Percentiles rank a stretch among this genome's conserved stretches.
These are phyloP conservation scores for Monilinia fructigena DNA, from an alignment of 2,329 filamentous ascomycete genomes.

Conservation along the genomic window DNA sequence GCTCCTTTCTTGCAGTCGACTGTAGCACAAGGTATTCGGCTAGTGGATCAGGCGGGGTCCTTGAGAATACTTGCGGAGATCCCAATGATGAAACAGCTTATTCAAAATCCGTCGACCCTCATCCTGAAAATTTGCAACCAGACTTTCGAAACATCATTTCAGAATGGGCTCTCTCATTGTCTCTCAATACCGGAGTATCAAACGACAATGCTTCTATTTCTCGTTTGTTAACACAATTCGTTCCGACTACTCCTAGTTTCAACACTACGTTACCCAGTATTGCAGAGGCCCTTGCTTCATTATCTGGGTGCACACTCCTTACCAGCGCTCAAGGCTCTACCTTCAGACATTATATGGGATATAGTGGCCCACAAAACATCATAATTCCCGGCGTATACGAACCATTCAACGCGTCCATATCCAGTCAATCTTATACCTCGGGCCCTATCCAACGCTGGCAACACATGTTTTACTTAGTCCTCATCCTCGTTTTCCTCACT, in stretches of 20 bases:
- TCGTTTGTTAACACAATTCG: constrained; percentile 56
- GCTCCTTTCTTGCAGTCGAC: constrained; percentile 59
- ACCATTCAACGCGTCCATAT: constrained; percentile 62
- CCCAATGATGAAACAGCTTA: constrained; percentile 55
- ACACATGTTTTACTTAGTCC: constrained; percentile 63
- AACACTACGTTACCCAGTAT: constrained; percentile 57
- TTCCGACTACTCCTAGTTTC: constrained; percentile 42
- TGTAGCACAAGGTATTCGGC: constrained; percentile 65
- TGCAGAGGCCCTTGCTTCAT: constrained; percentile 71
- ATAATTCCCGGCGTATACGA: constrained; percentile 52
- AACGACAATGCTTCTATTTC: constrained; percentile 59
- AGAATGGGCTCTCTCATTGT: constrained; percentile 55
- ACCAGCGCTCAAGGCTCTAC: constrained; percentile 58
- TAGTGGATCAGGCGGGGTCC: constrained; percentile 57
- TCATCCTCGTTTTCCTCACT: constrained; percentile 63
- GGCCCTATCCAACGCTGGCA: constrained; percentile 62
- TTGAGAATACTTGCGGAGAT: constrained; percentile 63
- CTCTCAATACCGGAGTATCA: constrained; percentile 54
- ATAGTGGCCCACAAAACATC: constrained; percentile 38
- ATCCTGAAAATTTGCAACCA: constrained; percentile 39
- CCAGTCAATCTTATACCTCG: constrained; percentile 68
- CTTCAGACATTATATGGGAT: constrained; percentile 58
- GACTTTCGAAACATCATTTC: constrained; percentile 58
- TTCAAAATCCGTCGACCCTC: constrained; percentile 43
- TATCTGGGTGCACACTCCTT: constrained; percentile 65